These are phyloP conservation scores for Testicularia cyperi DNA, from an alignment of 1,284 basidiomycete genomes.

Conservation along the genomic window DNA sequence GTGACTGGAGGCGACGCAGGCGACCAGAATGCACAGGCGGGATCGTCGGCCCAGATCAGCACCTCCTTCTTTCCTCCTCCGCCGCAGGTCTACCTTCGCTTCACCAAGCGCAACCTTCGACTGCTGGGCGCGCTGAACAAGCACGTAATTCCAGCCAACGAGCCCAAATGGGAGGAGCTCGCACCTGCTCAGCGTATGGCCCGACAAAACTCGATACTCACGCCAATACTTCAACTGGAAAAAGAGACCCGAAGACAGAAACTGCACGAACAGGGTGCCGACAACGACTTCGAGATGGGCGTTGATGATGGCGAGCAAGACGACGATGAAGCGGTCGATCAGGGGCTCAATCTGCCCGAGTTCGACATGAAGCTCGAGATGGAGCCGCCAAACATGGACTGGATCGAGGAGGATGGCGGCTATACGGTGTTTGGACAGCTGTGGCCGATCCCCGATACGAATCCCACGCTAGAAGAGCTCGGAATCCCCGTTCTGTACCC, in stretches of 20 bases:
- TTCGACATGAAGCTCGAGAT: slow-evolving; percentile 44
- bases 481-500: slow-evolving; percentile 48
- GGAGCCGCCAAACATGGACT: slow-evolving; percentile 45
- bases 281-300: slow-evolving; percentile 6
- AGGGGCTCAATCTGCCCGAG: slow-evolving; percentile 13
- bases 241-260: not conserved
- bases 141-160: slow-evolving; percentile 8
- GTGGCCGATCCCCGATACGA: slow-evolving; percentile 53
- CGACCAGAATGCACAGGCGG: too few species aligned
- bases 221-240: not conserved
- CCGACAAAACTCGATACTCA: slow-evolving; percentile 20
- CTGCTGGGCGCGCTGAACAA: slow-evolving; percentile 32
- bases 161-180: slow-evolving; percentile 23
- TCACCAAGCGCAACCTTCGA: slow-evolving; percentile 39
- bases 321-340: not conserved
- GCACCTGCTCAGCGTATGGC: slow-evolving; percentile 7
- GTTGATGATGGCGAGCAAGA: not conserved
- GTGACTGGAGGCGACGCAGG: too few species aligned
- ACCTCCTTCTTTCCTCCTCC: slow-evolving; percentile 53
- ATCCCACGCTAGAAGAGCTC: slow-evolving; percentile 44
- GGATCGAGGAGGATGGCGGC: slow-evolving; percentile 58
- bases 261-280: not conserved
- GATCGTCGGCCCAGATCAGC: slow-evolving; percentile 16
- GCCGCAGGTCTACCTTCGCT: slow-evolving; percentile 41
- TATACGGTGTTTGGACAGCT: slow-evolving; percentile 53